These are phyloP conservation scores for Brasilioporus rufonigricans DNA, from an alignment of 768 basidiomycete genomes.

Conservation along the genomic window DNA sequence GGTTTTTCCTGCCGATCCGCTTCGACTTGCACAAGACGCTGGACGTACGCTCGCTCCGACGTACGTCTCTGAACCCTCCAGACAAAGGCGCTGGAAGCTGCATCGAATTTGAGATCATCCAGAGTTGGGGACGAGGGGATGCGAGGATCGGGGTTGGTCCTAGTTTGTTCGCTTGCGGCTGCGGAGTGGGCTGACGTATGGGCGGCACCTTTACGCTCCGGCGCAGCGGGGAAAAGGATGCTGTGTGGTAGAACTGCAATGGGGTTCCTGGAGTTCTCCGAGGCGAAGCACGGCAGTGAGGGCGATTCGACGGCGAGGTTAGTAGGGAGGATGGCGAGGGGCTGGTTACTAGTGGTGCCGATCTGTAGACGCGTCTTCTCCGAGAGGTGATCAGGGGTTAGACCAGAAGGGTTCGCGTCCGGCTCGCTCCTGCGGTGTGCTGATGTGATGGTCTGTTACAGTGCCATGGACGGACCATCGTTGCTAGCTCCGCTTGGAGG, in stretches of 20 bases:
- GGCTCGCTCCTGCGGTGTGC: not conserved
- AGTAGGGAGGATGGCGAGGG: not conserved
- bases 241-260: not conserved
- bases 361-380: not conserved
- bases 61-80: not conserved
- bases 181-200: not conserved
- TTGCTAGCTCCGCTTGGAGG: too few species aligned
- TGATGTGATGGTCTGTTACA: not conserved
- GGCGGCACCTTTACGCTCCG: not conserved
- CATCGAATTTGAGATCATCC: not conserved
- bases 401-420: not conserved
- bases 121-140: not conserved
- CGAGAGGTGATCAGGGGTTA: not conserved
- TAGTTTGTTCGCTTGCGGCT: not conserved
- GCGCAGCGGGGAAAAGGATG: too few species aligned
- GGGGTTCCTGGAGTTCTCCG: not conserved
- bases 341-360: not conserved
- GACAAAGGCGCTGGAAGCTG: not conserved
- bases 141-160: not conserved
- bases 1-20: not conserved
- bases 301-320: not conserved
- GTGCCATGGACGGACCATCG: not conserved
- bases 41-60: too few species aligned
- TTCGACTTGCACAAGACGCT: too few species aligned
- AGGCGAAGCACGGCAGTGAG: constrained; percentile 3